Conservation (phyloP, 2,329 filamentous ascomycete genomes). For the Botrytis galanthina region DNA sequence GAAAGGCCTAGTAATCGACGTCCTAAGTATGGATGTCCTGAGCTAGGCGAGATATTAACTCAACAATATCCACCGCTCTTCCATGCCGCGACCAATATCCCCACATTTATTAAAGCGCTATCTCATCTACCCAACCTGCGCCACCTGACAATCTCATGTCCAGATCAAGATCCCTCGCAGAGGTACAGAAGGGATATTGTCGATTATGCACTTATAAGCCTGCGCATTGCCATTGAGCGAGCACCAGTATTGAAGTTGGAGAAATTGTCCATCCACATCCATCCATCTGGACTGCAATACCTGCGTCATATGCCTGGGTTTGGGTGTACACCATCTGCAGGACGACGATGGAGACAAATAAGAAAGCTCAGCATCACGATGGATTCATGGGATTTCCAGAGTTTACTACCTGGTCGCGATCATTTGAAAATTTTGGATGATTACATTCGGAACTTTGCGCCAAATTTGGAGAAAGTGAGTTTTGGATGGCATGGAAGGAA, state of each 20-base stretch:
- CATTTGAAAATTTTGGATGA: slow-evolving; percentile 78
- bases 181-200: slow-evolving; percentile 74
- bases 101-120: slow-evolving; percentile 76
- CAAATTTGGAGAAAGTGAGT: slow-evolving; percentile 64
- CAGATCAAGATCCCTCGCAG: slow-evolving; percentile 65
- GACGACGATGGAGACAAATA: slow-evolving; percentile 75
- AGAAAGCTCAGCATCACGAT: slow-evolving; percentile 69
- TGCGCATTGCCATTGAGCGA: slow-evolving; percentile 79
- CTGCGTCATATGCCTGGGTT: slow-evolving; percentile 72
- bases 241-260: slow-evolving; percentile 63
- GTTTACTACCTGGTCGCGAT: slow-evolving; percentile 59
- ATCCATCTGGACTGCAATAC: slow-evolving; percentile 74
- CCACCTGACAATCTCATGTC: slow-evolving; percentile 74
- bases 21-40: slow-evolving; percentile 76
- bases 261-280: slow-evolving; percentile 71
- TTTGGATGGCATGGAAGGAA: slow-evolving; percentile 75
- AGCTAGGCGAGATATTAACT: slow-evolving; percentile 77
- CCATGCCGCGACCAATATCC: slow-evolving; percentile 83
- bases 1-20: slow-evolving; percentile 41
- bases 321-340: slow-evolving; percentile 69
- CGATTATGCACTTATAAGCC: slow-evolving; percentile 84
- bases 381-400: slow-evolving; percentile 65
- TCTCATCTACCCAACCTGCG: slow-evolving; percentile 65
- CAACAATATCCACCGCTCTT: slow-evolving; percentile 87
- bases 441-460: slow-evolving; percentile 70